These are phyloP conservation scores for Acidiella bohemica DNA, from an alignment of 495 filamentous ascomycete genomes.

Conservation along the genomic window DNA sequence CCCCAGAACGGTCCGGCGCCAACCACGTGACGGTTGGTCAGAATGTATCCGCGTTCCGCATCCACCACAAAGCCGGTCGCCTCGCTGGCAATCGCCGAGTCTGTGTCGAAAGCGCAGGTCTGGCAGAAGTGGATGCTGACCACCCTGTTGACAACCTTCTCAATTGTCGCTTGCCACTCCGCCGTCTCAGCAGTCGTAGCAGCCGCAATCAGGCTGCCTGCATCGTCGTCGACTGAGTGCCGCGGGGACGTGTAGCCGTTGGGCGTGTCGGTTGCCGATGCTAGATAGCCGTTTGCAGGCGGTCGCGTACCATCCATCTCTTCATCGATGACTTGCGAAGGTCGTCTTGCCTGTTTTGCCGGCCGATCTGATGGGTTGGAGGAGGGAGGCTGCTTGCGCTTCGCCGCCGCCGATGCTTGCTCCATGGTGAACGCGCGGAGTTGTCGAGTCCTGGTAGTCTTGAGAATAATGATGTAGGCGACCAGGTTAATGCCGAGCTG, in stretches of 20 bases:
- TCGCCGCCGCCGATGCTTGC: constrained; percentile 26
- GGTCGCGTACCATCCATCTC: constrained; percentile 5
- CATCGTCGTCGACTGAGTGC: constrained; percentile 31
- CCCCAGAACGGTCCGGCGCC: constrained; percentile 94
- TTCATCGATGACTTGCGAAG: constrained; percentile 13
- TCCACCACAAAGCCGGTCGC: constrained; percentile 98
- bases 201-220: constrained; percentile 28
- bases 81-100: constrained; percentile 81
- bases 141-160: constrained; percentile 79
- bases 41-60: constrained; percentile 67
- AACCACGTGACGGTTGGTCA: constrained; percentile 59
- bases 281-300: constrained; percentile 4
- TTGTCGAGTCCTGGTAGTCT: neutral
- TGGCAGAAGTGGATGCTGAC: constrained; percentile 98
- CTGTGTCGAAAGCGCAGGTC: constrained; percentile 95
- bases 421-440: constrained; percentile 33
- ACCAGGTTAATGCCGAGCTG: neutral
- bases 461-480: neutral
- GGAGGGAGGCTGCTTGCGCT: constrained; percentile 48
- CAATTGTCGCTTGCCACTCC: constrained; percentile 95
- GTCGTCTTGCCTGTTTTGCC: constrained; percentile 10
- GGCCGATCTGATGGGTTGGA: constrained; percentile 17
- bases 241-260: constrained; percentile 17
- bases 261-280: constrained; percentile 10
- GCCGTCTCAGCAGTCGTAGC: constrained; percentile 62